Evolutionary conservation across 1,284 basidiomycete species (phyloP).

Genomic region (Pholiota adiposa): DNA sequence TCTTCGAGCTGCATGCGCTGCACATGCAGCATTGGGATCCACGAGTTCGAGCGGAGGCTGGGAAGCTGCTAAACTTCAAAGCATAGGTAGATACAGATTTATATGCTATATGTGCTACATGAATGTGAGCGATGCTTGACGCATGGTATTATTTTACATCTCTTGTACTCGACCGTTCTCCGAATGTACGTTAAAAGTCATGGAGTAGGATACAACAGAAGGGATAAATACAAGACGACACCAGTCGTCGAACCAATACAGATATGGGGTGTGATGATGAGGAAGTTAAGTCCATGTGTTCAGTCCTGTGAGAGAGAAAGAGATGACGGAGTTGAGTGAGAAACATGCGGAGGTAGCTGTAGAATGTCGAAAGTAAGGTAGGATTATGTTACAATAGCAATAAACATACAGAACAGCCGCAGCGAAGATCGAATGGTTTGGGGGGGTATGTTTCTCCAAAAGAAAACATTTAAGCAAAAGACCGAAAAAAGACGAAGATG

Average conservation of each 20-base stretch:
- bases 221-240: conserved; percentile 24
- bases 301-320: conserved; percentile 16
- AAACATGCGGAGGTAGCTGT: conserved; percentile 11
- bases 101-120: conserved; percentile 13
- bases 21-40: conserved; percentile 63
- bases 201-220: conserved; percentile 19
- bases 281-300: conserved; percentile 22
- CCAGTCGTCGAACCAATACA: conserved; percentile 22
- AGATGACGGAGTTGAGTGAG: conserved; percentile 5
- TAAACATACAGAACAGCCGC: conserved; percentile 30
- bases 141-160: conserved; percentile 25
- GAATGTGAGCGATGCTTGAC: conserved; percentile 11
- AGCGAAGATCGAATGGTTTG: conserved; percentile 12
- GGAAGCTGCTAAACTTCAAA: conserved; percentile 48
- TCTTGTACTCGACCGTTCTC: conserved; percentile 19
- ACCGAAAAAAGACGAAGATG: conserved; percentile 11
- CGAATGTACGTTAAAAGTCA: conserved; percentile 18
- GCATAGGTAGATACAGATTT: conserved; percentile 5
- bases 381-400: conserved; percentile 35
- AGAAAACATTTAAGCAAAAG: conserved; percentile 11
- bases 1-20: conserved; percentile 72
- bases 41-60: conserved; percentile 60
- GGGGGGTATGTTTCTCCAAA: conserved; percentile 27
- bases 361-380: conserved; percentile 23
- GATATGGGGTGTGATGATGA: conserved; percentile 13